These are phyloP conservation scores for Heliamphora pulchella DNA, from an alignment of 179 eudicot genomes.

Conservation along the genomic window DNA sequence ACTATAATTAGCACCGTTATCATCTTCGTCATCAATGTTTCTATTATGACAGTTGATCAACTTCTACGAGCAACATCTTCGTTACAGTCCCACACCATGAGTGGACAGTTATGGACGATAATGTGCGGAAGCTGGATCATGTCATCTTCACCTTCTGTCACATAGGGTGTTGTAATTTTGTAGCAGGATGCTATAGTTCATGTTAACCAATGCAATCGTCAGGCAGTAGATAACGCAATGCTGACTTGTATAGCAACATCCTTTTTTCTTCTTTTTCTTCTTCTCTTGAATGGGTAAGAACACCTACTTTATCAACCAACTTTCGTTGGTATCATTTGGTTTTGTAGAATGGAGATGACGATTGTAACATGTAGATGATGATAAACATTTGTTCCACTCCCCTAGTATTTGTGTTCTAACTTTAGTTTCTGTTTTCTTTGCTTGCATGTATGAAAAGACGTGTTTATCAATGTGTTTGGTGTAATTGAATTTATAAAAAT, in stretches of 20 bases:
- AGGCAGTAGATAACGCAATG: background rate
- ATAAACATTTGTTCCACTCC: background rate
- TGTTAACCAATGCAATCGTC: slow-evolving; percentile 9
- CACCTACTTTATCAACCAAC: background rate
- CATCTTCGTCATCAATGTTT: background rate
- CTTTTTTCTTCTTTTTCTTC: background rate
- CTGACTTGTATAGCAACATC: slow-evolving; percentile 18
- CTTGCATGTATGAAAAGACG: background rate
- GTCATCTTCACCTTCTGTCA: background rate
- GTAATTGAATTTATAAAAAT: too few species aligned
- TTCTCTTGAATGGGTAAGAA: background rate
- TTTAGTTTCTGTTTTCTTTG: background rate
- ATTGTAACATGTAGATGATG: background rate
- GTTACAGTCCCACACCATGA: slow-evolving; percentile 40
- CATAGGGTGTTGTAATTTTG: slow-evolving; percentile 21
- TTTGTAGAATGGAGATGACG: background rate
- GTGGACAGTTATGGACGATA: background rate
- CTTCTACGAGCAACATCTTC: slow-evolving; percentile 72
- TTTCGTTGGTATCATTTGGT: background rate
- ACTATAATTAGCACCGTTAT: too few species aligned
- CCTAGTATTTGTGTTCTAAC: background rate
- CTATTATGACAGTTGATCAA: slow-evolving; percentile 57
- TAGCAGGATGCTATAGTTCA: slow-evolving; percentile 15
- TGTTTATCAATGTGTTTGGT: too few species aligned
- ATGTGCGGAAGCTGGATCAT: background rate